Base-by-base conservation (phyloP, 208 protist genomes). In the Leptomonas pyrrhocoris region DNA sequence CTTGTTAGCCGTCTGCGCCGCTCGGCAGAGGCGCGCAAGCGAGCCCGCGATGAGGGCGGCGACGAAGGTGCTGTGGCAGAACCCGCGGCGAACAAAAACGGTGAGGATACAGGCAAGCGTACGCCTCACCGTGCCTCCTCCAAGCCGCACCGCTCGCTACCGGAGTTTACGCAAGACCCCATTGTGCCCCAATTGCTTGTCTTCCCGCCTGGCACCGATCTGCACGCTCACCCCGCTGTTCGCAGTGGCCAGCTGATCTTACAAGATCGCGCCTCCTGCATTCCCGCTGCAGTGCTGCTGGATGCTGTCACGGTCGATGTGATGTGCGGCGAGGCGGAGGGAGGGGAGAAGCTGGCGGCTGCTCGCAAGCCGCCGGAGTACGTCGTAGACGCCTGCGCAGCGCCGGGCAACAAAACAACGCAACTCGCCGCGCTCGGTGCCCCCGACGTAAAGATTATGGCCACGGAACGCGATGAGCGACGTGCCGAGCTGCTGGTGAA, bases 401-500 rank as follows among this genome's bases (percentile, higher is more conserved):
- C 94, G 13, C 94, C 94, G 13, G 94, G 94, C 30, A 98, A 98
- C 77, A 98, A 98, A 64, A 98, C 94, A 8, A 93, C 85, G 23
- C 89, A 96, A 49, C 76, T 97, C 5, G 89, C 93, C 0, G 92
- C 94, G 1, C 51, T 96, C 0, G 88, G 89, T 11, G 70, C 77
- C 15, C 79, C 79, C 11, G 13, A 72, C 21, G 65, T 95, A 11
- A 92, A 94, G 60, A 86, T 98, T 12, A 93, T 95, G 85, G 93
- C 94, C 3, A 81, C 87, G 16, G 94, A 98, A 61, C 83, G 88
- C 2, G 89, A 98, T 48, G 76, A 86, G 71, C 74, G 82, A 48
- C 88, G 94, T 2, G 81, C 84, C 16, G 77, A 80, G 62, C 54
- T 93, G 60, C 76, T 98, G 27, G 57, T 73, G 62, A 78, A 81